These are phyloP conservation scores for Zasmidium cellare DNA, from an alignment of 2,329 filamentous ascomycete genomes.

Conservation along the genomic window DNA sequence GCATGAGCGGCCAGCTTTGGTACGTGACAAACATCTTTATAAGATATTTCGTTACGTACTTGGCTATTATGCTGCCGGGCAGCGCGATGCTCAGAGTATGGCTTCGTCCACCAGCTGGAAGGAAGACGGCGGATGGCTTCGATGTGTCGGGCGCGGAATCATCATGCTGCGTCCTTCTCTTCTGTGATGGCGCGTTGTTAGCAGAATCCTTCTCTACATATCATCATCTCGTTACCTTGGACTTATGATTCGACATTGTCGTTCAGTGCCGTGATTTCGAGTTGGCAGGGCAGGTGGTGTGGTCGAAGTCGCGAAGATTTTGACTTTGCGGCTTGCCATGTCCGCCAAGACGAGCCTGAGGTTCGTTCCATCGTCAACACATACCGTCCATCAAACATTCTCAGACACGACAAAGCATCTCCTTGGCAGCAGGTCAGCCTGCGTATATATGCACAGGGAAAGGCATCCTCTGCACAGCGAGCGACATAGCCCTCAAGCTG, in stretches of 20 bases:
- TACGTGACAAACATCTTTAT: background rate
- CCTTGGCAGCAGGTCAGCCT: background rate
- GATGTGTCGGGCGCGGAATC: slow-evolving; percentile 53
- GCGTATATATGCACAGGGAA: background rate
- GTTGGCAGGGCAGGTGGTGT: background rate
- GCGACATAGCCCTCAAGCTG: background rate
- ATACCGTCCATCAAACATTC: no score
- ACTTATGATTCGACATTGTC: slow-evolving; percentile 21
- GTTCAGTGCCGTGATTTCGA: background rate
- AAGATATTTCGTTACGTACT: slow-evolving; percentile 51
- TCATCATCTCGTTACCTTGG: slow-evolving; percentile 13
- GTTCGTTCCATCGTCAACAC: background rate
- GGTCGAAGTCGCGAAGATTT: background rate
- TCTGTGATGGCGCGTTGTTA: slow-evolving; percentile 13
- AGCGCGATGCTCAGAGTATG: slow-evolving; percentile 78
- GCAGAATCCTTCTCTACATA: background rate
- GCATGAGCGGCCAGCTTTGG: background rate
- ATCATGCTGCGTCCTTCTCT: slow-evolving; percentile 17
- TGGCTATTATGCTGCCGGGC: slow-evolving; percentile 74
- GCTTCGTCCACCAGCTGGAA: slow-evolving; percentile 61
- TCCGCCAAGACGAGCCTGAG: background rate
- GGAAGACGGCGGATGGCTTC: slow-evolving; percentile 69
- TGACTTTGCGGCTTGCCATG: background rate
- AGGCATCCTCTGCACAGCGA: background rate
- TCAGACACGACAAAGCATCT: background rate